Evolutionary conservation across 352 stramenopile species (phyloP).

Genomic region (Pythium rhizo-oryzae): DNA sequence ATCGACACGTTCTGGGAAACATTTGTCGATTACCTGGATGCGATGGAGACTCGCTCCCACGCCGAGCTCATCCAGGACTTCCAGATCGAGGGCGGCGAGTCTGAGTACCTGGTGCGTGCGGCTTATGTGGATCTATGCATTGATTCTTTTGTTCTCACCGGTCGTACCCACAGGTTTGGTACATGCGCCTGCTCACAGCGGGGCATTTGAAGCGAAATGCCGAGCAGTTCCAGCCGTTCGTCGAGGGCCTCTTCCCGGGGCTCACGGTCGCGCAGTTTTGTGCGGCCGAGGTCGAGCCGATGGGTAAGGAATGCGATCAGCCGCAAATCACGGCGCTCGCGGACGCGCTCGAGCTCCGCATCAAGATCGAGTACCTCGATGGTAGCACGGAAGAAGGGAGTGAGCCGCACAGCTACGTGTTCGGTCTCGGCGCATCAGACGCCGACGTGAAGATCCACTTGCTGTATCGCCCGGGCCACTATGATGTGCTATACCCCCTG

Average conservation of each 20-base stretch:
- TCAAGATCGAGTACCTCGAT: slow-evolving; percentile 95
- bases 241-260: slow-evolving; percentile 82
- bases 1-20: slow-evolving; percentile 95
- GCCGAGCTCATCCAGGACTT: slow-evolving; percentile 77
- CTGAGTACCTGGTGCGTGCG: slow-evolving; percentile 69
- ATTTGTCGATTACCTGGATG: slow-evolving; percentile 88
- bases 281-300: slow-evolving; percentile 87
- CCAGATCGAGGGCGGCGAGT: slow-evolving; percentile 84
- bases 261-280: slow-evolving; percentile 87
- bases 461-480: slow-evolving; percentile 95
- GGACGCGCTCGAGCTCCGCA: slow-evolving; percentile 85
- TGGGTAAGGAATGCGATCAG: slow-evolving; percentile 94
- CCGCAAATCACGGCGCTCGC: slow-evolving; percentile 93
- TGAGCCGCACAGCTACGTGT: slow-evolving; percentile 70
- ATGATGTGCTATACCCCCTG: slow-evolving; percentile 93
- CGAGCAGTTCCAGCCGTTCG: slow-evolving; percentile 90
- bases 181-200: slow-evolving; percentile 82
- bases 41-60: slow-evolving; percentile 77
- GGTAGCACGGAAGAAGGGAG: slow-evolving; percentile 57
- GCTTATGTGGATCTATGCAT: background rate
- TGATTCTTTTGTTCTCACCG: background rate
- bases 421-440: slow-evolving; percentile 26
- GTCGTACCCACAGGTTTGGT: slow-evolving; percentile 65
- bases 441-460: slow-evolving; percentile 58
- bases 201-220: slow-evolving; percentile 88